A percentile compares a stretch with the other conserved stretches of the same genome.
These are phyloP conservation scores for Wickerhamiella bombiphila DNA, from an alignment of 805 yeast species.

Conservation along the genomic window DNA sequence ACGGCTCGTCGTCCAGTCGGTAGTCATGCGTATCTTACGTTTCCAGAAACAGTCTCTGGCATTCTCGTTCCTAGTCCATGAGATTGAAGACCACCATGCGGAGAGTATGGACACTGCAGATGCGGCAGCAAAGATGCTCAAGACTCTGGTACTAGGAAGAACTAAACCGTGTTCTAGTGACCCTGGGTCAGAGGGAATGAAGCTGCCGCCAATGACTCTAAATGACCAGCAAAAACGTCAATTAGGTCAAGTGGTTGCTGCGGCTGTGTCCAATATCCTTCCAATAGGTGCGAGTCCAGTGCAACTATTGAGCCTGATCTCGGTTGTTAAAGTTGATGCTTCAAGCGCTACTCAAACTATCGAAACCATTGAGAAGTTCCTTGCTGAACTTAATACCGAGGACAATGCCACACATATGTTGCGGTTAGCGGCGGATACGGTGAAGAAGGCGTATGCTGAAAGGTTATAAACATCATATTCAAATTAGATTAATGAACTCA, in stretches of 20 bases:
- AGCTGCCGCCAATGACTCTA: neutral
- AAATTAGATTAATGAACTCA: neutral
- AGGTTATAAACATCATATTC: slow-evolving; percentile 8
- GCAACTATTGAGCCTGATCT: slow-evolving; percentile 34
- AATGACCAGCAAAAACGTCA: neutral
- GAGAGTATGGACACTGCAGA: slow-evolving; percentile 36
- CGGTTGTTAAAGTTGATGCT: slow-evolving; percentile 21
- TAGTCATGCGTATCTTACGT: slow-evolving; percentile 50
- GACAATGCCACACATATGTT: neutral
- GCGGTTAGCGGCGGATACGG: neutral
- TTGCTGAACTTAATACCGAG: neutral
- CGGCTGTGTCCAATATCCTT: neutral
- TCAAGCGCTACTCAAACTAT: neutral
- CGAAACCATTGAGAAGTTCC: neutral
- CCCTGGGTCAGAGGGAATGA: neutral
- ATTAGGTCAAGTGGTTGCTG: neutral
- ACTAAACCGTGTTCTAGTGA: slow-evolving; percentile 1
- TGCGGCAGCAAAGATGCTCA: slow-evolving; percentile 50
- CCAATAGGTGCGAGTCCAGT: neutral
- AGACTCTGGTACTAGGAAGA: slow-evolving; percentile 33
- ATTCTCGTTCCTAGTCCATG: slow-evolving; percentile 31
- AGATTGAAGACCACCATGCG: slow-evolving; percentile 42
- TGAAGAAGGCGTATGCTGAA: slow-evolving; percentile 11
- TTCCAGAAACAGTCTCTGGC: slow-evolving; percentile 40
- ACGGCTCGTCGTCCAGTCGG: slow-evolving; percentile 34